These are phyloP conservation scores for Bipolaris bicolor DNA, from an alignment of 2,329 filamentous ascomycete species.

Conservation along the genomic window DNA sequence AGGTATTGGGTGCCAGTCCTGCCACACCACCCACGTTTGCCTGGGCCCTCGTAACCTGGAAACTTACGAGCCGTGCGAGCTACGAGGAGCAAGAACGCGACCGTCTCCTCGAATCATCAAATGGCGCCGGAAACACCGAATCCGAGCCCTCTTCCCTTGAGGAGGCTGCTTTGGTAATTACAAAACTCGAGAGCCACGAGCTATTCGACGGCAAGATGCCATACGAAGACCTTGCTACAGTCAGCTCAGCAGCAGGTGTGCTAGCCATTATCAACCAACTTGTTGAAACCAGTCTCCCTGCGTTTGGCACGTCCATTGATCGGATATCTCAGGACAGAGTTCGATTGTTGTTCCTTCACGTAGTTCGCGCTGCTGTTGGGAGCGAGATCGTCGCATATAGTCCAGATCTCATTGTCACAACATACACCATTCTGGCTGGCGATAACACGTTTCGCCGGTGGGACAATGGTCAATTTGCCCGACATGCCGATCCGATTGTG, in stretches of 20 bases:
- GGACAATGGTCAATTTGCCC: conserved; percentile 27
- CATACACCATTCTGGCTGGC: conserved; percentile 68
- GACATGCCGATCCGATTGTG: conserved; percentile 47
- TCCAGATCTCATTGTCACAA: conserved; percentile 69
- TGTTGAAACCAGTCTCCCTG: conserved; percentile 34
- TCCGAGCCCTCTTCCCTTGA: conserved; percentile 32
- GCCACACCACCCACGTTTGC: conserved; percentile 78
- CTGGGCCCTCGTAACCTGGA: conserved; percentile 72
- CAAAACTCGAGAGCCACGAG: conserved; percentile 32
- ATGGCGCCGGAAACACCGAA: conserved; percentile 18
- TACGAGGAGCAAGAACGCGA: conserved; percentile 40
- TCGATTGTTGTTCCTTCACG: conserved; percentile 69
- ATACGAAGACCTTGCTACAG: conserved; percentile 35
- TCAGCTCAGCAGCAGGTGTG: conserved; percentile 32
- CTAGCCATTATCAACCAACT: conserved; percentile 36
- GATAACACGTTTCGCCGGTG: conserved; percentile 49
- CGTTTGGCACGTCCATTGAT: conserved; percentile 57
- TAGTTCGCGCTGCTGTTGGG: conserved; percentile 70
- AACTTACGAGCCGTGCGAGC: conserved; percentile 28
- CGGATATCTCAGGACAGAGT: conserved; percentile 66
- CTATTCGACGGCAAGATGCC: conserved; percentile 35
- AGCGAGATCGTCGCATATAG: conserved; percentile 70
- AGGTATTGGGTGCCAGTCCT: conserved; percentile 59
- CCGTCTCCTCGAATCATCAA: conserved; percentile 29
- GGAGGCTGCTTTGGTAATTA: conserved; percentile 33